Conservation (phyloP, 2,329 filamentous ascomycete species). For the Exophiala aquamarina region DNA sequence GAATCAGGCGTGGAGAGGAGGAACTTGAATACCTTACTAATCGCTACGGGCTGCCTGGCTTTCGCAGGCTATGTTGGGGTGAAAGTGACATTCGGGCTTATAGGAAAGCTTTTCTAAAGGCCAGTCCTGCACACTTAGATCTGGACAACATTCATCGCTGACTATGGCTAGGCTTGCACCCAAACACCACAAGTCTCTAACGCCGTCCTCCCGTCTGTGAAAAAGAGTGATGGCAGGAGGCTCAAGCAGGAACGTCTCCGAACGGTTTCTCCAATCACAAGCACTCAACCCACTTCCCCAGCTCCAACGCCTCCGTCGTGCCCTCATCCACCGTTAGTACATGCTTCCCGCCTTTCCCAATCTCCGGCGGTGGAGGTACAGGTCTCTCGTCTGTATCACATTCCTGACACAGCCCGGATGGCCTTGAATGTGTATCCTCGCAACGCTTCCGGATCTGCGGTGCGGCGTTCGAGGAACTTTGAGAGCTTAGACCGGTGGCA, state of each 20-base stretch:
- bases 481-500: background rate
- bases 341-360: constrained; percentile 4
- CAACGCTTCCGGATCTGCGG: constrained; percentile 1
- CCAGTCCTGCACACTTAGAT: too few species aligned
- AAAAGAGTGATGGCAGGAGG: too few species aligned
- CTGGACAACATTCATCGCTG: too few species aligned
- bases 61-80: constrained; percentile 16
- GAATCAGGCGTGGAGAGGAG: constrained; percentile 23
- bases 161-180: too few species aligned
- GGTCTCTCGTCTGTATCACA: constrained; percentile 2
- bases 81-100: constrained; percentile 8
- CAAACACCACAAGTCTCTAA: too few species aligned
- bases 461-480: background rate
- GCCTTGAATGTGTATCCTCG: constrained; percentile 6
- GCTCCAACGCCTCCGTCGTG: background rate
- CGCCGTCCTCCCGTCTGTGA: too few species aligned
- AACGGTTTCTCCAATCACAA: background rate
- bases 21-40: constrained; percentile 25
- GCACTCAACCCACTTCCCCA: constrained; percentile 3
- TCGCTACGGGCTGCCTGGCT: constrained; percentile 16
- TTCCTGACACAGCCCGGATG: constrained; percentile 5
- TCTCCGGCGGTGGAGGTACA: background rate
- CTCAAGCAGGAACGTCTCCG: background rate
- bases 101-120: constrained; percentile 12
- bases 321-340: constrained; percentile 6